phyloP scores from a whole-genome alignment of 2,329 filamentous ascomycete species.

The Zymoseptoria passerinii region DNA sequence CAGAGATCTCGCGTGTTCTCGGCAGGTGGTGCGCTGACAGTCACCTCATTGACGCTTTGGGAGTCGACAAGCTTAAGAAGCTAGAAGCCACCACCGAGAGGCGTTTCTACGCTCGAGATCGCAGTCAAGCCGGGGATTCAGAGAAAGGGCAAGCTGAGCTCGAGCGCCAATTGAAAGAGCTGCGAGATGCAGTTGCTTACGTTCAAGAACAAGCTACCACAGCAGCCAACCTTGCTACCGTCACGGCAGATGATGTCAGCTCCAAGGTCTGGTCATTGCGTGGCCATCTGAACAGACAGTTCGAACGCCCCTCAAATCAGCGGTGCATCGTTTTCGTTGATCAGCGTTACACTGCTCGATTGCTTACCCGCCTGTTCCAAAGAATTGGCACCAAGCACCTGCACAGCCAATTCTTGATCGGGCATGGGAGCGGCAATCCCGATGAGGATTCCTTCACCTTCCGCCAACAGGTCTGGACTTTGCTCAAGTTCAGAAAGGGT shows the following conservation, averaged over 20 bases:
- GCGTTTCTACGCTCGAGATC: conserved; percentile 26
- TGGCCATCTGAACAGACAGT: conserved; percentile 54
- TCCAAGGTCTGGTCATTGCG: conserved; percentile 62
- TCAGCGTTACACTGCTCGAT: conserved; percentile 64
- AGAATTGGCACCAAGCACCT: conserved; percentile 51
- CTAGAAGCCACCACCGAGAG: conserved; percentile 21
- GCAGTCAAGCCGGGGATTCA: conserved; percentile 11
- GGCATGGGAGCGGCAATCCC: conserved; percentile 36
- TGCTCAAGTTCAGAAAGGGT: conserved; percentile 56
- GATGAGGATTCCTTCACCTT: conserved; percentile 57
- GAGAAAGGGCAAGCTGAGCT: conserved; percentile 28
- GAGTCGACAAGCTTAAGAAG: conserved; percentile 15
- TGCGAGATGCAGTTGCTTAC: conserved; percentile 50
- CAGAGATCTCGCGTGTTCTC: conserved; percentile 54
- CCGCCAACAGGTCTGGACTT: conserved; percentile 62
- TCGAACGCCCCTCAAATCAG: conserved; percentile 47
- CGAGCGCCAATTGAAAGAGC: conserved; percentile 46
- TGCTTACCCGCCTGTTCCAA: conserved; percentile 62
- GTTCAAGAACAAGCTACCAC: conserved; percentile 9
- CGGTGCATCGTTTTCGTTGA: conserved; percentile 86
- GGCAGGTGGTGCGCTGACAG: conserved; percentile 80
- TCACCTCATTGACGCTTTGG: conserved; percentile 35
- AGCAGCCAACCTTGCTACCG: not conserved
- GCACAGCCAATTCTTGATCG: conserved; percentile 56
- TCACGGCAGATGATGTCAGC: conserved; percentile 45